phyloP scores from a whole-genome alignment of 768 basidiomycete species.

The Nidula microcarpa region DNA sequence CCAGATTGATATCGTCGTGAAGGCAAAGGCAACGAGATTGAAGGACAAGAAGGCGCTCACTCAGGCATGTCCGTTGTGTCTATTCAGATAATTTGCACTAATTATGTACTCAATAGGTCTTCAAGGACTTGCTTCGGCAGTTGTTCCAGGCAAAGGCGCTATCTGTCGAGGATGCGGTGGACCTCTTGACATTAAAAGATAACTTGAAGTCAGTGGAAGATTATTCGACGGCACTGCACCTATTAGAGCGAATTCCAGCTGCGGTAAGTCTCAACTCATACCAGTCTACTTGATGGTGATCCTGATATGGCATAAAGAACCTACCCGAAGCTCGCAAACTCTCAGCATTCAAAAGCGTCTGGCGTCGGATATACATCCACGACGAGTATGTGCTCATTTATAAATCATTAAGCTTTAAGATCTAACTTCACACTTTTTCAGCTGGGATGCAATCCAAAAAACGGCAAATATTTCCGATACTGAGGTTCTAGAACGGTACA shows the following conservation, averaged over 20 bases:
- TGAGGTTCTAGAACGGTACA: slow-evolving; percentile 69
- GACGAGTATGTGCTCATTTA: slow-evolving; percentile 61
- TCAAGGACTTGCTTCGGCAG: slow-evolving; percentile 64
- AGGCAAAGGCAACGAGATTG: slow-evolving; percentile 46
- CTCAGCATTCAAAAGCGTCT: slow-evolving; percentile 72
- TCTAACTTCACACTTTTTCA: slow-evolving; percentile 21
- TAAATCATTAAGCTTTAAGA: background rate
- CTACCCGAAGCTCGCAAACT: slow-evolving; percentile 67
- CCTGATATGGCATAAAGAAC: background rate
- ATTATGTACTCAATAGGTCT: slow-evolving; percentile 40
- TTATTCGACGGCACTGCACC: slow-evolving; percentile 64
- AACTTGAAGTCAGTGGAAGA: slow-evolving; percentile 58
- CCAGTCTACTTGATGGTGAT: slow-evolving; percentile 1
- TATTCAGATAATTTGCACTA: background rate
- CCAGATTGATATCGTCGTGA: slow-evolving; percentile 63
- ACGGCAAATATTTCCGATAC: slow-evolving; percentile 76
- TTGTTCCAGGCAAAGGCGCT: slow-evolving; percentile 75
- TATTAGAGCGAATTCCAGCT: slow-evolving; percentile 42
- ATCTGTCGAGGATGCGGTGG: slow-evolving; percentile 75
- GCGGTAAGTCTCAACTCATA: background rate
- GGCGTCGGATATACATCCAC: slow-evolving; percentile 85
- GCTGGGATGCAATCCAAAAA: slow-evolving; percentile 75
- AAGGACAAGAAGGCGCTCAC: slow-evolving; percentile 48
- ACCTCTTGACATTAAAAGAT: slow-evolving; percentile 84
- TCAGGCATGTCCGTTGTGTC: slow-evolving; percentile 37